Conservation (phyloP, 305 asterid genomes). For the Andrographis paniculata region DNA sequence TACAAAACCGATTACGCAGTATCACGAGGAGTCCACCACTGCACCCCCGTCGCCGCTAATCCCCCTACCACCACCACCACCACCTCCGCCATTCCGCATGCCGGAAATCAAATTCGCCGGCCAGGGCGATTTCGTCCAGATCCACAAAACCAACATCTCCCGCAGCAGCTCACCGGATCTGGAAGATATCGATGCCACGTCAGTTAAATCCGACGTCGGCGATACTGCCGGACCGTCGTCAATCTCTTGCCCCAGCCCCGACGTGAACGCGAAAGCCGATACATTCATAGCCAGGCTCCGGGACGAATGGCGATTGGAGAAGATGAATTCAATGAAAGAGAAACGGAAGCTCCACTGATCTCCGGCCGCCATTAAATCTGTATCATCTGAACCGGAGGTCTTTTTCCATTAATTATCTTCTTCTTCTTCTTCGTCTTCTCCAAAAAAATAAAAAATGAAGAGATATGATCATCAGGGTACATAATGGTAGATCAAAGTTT, state of each 20-base stretch:
- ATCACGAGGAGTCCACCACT: conserved; percentile 26
- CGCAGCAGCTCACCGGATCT: conserved; percentile 63
- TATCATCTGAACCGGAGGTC: too few species aligned
- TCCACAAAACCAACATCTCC: conserved; percentile 50
- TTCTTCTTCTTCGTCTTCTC: neutral
- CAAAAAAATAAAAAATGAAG: neutral
- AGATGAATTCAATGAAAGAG: conserved; percentile 49
- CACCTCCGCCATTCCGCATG: conserved; percentile 70
- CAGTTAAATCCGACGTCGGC: conserved; percentile 43
- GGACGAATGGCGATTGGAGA: conserved; percentile 76
- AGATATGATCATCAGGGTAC: conserved; percentile 4
- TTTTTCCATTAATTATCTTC: neutral
- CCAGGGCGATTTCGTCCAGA: conserved; percentile 48
- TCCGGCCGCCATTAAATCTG: conserved; percentile 4
- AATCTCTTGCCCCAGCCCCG: conserved; percentile 76
- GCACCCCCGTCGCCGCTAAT: conserved; percentile 61
- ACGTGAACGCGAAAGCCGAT: conserved; percentile 71
- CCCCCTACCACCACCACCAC: conserved; percentile 60
- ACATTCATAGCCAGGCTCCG: conserved; percentile 65
- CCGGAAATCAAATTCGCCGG: conserved; percentile 38
- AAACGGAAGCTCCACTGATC: conserved; percentile 25
- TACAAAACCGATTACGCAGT: conserved; percentile 25
- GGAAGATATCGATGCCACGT: conserved; percentile 51
- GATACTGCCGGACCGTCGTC: conserved; percentile 50
- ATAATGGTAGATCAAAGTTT: conserved; percentile 3